Percentiles rank a stretch among this genome's conserved stretches.
phyloP scores from a whole-genome alignment of 768 basidiomycete genomes.

The Terana coerulea region DNA sequence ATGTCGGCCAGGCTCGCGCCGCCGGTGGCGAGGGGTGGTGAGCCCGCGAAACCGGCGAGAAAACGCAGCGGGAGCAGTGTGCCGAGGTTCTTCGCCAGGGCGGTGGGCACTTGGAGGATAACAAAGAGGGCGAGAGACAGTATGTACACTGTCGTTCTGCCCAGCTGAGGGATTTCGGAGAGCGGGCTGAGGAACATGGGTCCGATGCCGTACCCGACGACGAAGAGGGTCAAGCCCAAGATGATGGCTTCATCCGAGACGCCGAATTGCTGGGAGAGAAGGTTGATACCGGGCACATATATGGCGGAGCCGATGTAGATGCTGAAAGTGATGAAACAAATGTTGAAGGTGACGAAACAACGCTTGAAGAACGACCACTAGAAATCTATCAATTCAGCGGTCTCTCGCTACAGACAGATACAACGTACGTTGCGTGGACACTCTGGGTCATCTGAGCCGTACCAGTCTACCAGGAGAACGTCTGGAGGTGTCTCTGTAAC shows the following conservation, averaged over 20 bases:
- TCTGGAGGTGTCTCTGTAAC: background rate
- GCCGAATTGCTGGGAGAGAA: conserved; percentile 24
- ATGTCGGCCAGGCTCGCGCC: conserved; percentile 26
- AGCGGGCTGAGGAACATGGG: conserved; percentile 22
- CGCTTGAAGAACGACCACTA: conserved; percentile 30
- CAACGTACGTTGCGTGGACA: conserved; percentile 20
- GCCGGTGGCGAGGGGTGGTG: conserved; percentile 31
- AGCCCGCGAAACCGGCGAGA: conserved; percentile 31
- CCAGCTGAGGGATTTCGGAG: conserved; percentile 31
- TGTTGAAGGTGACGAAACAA: conserved; percentile 28
- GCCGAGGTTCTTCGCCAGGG: conserved; percentile 27
- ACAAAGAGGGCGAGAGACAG: conserved; percentile 28
- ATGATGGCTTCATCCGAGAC: conserved; percentile 26
- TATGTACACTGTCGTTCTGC: conserved; percentile 31
- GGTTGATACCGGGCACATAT: conserved; percentile 27
- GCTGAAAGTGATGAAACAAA: conserved; percentile 30
- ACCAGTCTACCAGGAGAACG: conserved; percentile 22
- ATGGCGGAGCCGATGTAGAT: conserved; percentile 35
- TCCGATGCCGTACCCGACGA: conserved; percentile 22
- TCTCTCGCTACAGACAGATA: no score
- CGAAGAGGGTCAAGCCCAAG: conserved; percentile 28
- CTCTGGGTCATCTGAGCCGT: conserved; percentile 28
- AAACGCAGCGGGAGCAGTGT: conserved; percentile 32
- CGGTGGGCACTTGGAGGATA: conserved; percentile 31
- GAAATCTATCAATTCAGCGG: no score